Percentiles rank a stretch among this genome's conserved stretches.
These are phyloP conservation scores for Eucalyptus lansdowneana DNA, from an alignment of 345 rosid species.

Conservation along the genomic window DNA sequence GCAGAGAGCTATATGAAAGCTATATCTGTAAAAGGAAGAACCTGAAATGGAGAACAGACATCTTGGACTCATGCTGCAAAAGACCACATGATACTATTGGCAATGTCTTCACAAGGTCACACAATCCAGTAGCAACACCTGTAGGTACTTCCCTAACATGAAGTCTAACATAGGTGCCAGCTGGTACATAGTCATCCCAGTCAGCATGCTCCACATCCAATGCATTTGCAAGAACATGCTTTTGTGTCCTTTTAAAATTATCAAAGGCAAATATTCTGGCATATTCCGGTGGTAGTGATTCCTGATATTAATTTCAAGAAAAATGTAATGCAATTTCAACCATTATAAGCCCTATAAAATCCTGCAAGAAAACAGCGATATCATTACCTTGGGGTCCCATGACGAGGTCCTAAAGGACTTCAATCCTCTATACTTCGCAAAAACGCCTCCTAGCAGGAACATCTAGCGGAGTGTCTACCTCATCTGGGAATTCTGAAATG, in stretches of 20 bases:
- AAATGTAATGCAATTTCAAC: neutral
- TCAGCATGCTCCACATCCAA: slow-evolving; percentile 39
- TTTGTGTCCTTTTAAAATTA: slow-evolving; percentile 70
- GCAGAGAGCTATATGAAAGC: neutral
- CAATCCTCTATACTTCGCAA: slow-evolving; percentile 84
- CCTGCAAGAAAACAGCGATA: neutral
- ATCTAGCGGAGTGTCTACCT: slow-evolving; percentile 88
- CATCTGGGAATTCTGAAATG: slow-evolving; percentile 73
- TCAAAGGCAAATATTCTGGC: slow-evolving; percentile 90
- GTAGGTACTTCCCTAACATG: slow-evolving; percentile 64
- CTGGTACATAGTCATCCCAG: slow-evolving; percentile 40
- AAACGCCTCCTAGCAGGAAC: slow-evolving; percentile 81
- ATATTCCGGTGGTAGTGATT: slow-evolving; percentile 87
- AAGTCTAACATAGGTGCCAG: slow-evolving; percentile 59
- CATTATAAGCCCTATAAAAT: neutral
- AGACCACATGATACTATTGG: slow-evolving; percentile 78
- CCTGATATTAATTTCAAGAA: slow-evolving; percentile 38
- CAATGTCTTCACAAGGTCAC: slow-evolving; percentile 16
- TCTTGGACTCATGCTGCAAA: slow-evolving; percentile 92
- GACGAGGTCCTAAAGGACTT: slow-evolving; percentile 91
- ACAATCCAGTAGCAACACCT: slow-evolving; percentile 44
- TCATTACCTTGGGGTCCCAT: slow-evolving; percentile 87
- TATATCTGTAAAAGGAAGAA: neutral
- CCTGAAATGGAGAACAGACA: slow-evolving; percentile 98
- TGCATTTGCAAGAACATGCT: slow-evolving; percentile 62